These are phyloP conservation scores for Lagerstroemia speciosa DNA, from an alignment of 345 rosid genomes.

Conservation along the genomic window DNA sequence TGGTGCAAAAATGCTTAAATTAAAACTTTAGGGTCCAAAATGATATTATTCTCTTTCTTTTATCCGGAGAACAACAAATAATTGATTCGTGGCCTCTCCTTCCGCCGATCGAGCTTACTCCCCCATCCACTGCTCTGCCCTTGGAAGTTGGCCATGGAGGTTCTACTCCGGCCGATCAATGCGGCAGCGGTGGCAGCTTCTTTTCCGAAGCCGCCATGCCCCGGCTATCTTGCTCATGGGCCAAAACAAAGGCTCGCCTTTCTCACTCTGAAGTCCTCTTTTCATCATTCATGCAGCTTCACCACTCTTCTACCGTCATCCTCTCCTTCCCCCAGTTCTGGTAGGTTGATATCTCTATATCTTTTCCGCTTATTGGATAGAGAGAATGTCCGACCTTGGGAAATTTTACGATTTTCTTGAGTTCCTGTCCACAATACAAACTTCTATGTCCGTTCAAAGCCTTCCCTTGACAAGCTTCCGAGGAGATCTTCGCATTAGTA, in stretches of 20 bases:
- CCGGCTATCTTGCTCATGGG: background rate
- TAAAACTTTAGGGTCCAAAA: background rate
- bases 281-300: background rate
- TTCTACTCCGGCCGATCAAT: background rate
- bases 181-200: background rate
- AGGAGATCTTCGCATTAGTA: background rate
- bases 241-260: background rate
- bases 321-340: background rate
- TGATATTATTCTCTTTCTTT: background rate
- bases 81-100: background rate
- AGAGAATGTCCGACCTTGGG: background rate
- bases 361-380: background rate
- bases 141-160: background rate
- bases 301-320: background rate
- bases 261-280: background rate
- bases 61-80: background rate
- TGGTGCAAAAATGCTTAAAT: background rate
- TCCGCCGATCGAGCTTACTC: background rate
- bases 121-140: conserved; percentile 1
- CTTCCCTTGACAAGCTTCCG: background rate
- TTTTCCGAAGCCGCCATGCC: background rate
- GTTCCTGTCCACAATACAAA: background rate
- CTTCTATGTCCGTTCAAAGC: background rate
- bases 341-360: background rate
- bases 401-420: background rate